Conservation (phyloP, 2,329 filamentous ascomycete genomes). For the Pestalotiopsis sp. region DNA sequence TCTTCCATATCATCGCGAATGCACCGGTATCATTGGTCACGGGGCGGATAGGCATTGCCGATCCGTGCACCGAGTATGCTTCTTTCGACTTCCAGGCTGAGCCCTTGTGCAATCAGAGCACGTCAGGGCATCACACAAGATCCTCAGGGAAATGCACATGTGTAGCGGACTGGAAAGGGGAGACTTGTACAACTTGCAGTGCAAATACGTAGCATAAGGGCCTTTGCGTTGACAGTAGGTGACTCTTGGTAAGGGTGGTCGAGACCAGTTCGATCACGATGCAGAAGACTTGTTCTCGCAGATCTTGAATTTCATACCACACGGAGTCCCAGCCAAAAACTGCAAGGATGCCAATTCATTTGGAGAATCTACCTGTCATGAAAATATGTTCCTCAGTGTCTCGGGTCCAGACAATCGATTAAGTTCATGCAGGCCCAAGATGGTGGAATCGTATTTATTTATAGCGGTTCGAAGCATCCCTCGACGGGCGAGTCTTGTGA, state of each 20-base stretch:
- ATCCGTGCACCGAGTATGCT: neutral
- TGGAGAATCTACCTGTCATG: neutral
- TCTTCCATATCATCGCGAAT: neutral
- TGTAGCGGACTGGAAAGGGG: neutral
- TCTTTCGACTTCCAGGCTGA: neutral
- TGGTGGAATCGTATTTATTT: neutral
- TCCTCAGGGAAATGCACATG: neutral
- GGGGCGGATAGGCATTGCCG: neutral
- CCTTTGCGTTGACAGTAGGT: neutral
- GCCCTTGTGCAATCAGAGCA: neutral
- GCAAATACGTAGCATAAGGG: neutral
- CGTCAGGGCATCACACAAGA: neutral
- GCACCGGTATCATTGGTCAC: neutral
- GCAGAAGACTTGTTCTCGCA: neutral
- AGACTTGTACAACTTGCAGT: neutral
- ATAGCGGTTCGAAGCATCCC: neutral
- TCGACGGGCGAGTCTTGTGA: neutral
- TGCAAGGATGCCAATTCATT: neutral
- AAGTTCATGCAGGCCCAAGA: neutral
- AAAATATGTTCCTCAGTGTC: neutral
- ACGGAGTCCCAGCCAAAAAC: neutral
- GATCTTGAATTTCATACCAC: neutral
- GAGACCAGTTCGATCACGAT: neutral
- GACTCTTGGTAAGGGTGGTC: neutral
- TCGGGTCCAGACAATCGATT: neutral